These are phyloP conservation scores for Sugiyamaella chiloensis DNA, from an alignment of 805 yeast genomes.

Conservation along the genomic window DNA sequence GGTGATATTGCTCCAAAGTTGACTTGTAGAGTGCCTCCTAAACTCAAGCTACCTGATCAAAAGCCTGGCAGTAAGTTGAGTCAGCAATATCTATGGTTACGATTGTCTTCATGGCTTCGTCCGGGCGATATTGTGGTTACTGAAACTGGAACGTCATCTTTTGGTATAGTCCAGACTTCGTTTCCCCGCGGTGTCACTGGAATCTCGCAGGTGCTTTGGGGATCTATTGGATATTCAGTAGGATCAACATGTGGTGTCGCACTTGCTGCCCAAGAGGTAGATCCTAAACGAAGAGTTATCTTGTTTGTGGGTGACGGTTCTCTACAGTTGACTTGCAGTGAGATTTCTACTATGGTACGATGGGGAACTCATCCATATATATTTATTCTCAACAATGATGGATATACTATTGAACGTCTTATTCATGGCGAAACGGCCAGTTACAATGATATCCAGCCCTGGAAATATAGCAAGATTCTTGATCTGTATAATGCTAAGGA, in stretches of 20 bases:
- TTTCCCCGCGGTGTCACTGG: conserved; percentile 52
- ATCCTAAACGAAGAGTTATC: conserved; percentile 47
- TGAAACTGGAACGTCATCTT: conserved; percentile 66
- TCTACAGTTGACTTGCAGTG: conserved; percentile 63
- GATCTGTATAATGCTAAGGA: conserved; percentile 55
- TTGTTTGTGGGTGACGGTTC: conserved; percentile 69
- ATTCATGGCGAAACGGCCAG: conserved; percentile 53
- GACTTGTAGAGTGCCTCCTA: conserved; percentile 29
- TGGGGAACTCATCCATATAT: conserved; percentile 56
- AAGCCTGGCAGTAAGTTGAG: conserved; percentile 36
- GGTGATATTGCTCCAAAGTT: conserved; percentile 3
- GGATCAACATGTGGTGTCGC: conserved; percentile 65
- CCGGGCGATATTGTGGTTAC: conserved; percentile 58
- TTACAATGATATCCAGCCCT: conserved; percentile 60
- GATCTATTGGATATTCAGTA: conserved; percentile 62
- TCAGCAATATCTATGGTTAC: conserved; percentile 51
- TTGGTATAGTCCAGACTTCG: conserved; percentile 54
- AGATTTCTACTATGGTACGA: conserved; percentile 55
- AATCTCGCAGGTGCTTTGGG: conserved; percentile 62
- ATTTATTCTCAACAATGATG: conserved; percentile 60
- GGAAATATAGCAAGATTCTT: conserved; percentile 50
- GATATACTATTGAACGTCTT: conserved; percentile 64
- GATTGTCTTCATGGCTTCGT: conserved; percentile 49
- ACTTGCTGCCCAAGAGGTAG: conserved; percentile 52
- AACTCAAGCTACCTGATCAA: conserved; percentile 1